A percentile compares a stretch with the other conserved stretches of the same genome.
Conservation (phyloP, 345 rosid species). For the Euphorbia peplus region DNA sequence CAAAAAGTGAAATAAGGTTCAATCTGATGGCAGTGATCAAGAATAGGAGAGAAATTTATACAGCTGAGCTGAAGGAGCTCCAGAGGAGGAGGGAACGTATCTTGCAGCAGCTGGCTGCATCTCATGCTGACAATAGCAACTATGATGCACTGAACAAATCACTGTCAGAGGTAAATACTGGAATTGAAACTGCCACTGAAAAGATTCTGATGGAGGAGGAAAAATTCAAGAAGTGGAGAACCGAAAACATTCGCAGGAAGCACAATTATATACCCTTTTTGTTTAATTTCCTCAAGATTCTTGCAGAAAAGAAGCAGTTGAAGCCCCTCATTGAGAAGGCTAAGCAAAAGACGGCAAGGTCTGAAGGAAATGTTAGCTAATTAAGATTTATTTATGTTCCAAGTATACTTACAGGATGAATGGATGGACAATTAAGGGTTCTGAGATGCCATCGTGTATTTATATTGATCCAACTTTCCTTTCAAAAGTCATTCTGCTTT, state of each 20-base stretch:
- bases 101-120: conserved; percentile 55
- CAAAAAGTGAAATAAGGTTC: conserved; percentile 91
- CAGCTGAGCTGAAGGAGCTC: conserved; percentile 82
- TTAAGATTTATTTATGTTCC: not conserved
- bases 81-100: conserved; percentile 80
- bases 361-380: conserved; percentile 6
- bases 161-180: conserved; percentile 63
- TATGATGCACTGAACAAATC: conserved; percentile 54
- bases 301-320: conserved; percentile 98
- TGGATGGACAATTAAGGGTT: too few relatives aligned
- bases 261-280: conserved; percentile 95
- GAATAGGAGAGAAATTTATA: conserved; percentile 83
- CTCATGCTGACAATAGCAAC: conserved; percentile 50
- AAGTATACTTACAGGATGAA: not conserved
- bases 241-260: conserved; percentile 88
- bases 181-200: conserved; percentile 73
- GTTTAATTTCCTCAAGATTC: conserved; percentile 93
- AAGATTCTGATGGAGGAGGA: conserved; percentile 95
- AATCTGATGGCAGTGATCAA: conserved; percentile 91
- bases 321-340: conserved; percentile 97
- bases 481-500: too few relatives aligned
- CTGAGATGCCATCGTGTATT: not conserved
- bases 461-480: too few relatives aligned
- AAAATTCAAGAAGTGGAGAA: conserved; percentile 93
- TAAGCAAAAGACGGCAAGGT: conserved; percentile 66